Evolutionary conservation across 495 filamentous ascomycete genomes (phyloP).

Genomic region (Schizothecium vesticola): DNA sequence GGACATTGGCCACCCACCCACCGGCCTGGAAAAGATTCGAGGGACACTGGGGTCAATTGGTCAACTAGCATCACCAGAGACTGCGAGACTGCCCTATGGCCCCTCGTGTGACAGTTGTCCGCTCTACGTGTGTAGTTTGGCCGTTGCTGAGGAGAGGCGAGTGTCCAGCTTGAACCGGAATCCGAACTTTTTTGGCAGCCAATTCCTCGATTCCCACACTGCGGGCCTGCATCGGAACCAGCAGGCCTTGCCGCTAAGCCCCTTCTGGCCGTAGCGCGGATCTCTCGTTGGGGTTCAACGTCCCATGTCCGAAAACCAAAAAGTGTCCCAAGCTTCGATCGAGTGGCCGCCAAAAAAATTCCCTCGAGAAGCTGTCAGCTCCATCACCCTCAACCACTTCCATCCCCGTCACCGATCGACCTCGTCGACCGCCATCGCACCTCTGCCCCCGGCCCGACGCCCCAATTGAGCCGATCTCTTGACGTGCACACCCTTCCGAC

Average conservation of each 20-base stretch:
- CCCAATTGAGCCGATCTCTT: conserved; percentile 10
- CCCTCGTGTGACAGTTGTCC: background rate
- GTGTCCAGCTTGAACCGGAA: background rate
- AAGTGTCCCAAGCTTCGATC: conserved; percentile 23
- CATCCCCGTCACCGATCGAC: conserved; percentile 8
- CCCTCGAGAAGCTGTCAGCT: conserved; percentile 23
- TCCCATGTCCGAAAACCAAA: conserved; percentile 25
- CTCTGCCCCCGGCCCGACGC: conserved; percentile 8
- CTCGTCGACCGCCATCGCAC: conserved; percentile 13
- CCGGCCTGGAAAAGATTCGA: background rate
- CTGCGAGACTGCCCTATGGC: background rate
- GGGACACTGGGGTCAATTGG: background rate
- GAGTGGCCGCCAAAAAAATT: conserved; percentile 27
- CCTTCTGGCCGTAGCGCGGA: conserved; percentile 17
- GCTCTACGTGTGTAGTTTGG: background rate
- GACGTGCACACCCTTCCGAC: background rate
- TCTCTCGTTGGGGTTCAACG: conserved; percentile 31
- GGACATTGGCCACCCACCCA: background rate
- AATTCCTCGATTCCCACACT: background rate
- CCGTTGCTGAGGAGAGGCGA: background rate
- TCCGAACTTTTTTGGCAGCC: background rate
- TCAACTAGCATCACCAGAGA: background rate
- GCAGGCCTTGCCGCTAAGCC: conserved; percentile 18
- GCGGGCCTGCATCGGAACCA: background rate
- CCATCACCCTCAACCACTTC: conserved; percentile 9